Conservation (phyloP, 2,329 filamentous ascomycete genomes). For the Fusarium secorum region DNA sequence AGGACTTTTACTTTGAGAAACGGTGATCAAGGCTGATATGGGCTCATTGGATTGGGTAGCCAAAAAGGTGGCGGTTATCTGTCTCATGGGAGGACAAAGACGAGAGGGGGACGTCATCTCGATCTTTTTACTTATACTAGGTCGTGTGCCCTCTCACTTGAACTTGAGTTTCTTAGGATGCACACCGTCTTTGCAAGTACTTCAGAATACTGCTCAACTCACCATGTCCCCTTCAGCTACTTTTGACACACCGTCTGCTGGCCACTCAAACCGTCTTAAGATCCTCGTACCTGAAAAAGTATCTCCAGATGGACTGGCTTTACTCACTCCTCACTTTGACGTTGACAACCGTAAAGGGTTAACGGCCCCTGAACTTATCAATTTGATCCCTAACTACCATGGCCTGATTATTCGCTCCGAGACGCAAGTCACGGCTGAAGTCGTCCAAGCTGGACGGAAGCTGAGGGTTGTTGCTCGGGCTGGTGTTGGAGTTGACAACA, state of each 20-base stretch:
- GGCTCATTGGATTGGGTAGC: constrained; percentile 23
- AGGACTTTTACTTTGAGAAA: constrained; percentile 29
- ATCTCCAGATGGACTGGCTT: constrained; percentile 76
- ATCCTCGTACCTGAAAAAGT: constrained; percentile 83
- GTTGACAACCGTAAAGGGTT: constrained; percentile 74
- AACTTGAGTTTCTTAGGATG: constrained; percentile 3
- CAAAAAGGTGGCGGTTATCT: constrained; percentile 28
- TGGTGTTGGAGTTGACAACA: constrained; percentile 85
- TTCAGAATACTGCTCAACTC: background rate
- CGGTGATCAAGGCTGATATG: constrained; percentile 21
- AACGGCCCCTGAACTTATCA: constrained; percentile 67
- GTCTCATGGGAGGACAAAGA: constrained; percentile 21
- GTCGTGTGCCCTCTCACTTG: constrained; percentile 9
- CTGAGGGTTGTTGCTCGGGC: constrained; percentile 82
- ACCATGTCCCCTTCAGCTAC: constrained; percentile 45
- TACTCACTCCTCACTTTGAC: constrained; percentile 71
- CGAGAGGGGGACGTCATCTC: constrained; percentile 28
- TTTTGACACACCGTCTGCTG: constrained; percentile 23
- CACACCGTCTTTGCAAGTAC: constrained; percentile 21
- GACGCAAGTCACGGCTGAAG: constrained; percentile 76
- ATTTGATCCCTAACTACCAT: constrained; percentile 75
- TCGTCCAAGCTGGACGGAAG: constrained; percentile 71
- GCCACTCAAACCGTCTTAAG: constrained; percentile 43
- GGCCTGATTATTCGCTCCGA: constrained; percentile 83
- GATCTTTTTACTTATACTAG: constrained; percentile 28